A percentile compares a stretch with the other conserved stretches of the same genome.
Conservation (phyloP, 169 alveolate genomes). For the Plasmodium vinckei region DNA sequence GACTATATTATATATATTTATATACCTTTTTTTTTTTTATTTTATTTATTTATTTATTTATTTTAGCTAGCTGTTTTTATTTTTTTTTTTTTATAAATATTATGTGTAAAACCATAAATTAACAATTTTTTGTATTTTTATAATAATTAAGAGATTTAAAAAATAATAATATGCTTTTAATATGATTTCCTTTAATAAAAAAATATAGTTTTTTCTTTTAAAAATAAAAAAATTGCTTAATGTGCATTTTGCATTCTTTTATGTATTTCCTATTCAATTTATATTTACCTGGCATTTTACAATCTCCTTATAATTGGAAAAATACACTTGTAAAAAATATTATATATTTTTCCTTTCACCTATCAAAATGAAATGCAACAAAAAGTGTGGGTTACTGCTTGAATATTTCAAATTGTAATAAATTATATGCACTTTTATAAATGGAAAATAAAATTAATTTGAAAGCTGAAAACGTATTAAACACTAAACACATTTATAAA, state of each 20-base stretch:
- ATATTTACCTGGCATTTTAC: no score
- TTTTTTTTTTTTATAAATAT: constrained; percentile 23
- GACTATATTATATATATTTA: constrained; percentile 10
- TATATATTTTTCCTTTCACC: no score
- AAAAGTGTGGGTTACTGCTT: no score
- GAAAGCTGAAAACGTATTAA: no score
- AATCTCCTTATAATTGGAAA: no score
- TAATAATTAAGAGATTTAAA: not conserved
- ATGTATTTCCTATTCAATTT: no score
- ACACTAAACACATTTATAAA: no score
- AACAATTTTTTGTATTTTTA: constrained; percentile 20
- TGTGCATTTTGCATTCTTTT: not conserved
- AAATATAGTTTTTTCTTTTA: not conserved
- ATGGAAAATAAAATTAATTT: no score
- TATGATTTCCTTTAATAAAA: constrained; percentile 13
- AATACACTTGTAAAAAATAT: no score
- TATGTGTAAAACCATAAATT: constrained; percentile 20
- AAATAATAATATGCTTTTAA: not conserved
- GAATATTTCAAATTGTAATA: no score
- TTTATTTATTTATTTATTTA: not conserved
- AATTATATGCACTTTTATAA: no score
- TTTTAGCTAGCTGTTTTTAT: constrained; percentile 13
- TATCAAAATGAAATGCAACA: no score
- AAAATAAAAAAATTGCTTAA: not conserved
- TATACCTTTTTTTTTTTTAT: not conserved